Evolutionary conservation across 331 rosid genomes (phyloP).

Genomic region (Pyrus hybrid): DNA sequence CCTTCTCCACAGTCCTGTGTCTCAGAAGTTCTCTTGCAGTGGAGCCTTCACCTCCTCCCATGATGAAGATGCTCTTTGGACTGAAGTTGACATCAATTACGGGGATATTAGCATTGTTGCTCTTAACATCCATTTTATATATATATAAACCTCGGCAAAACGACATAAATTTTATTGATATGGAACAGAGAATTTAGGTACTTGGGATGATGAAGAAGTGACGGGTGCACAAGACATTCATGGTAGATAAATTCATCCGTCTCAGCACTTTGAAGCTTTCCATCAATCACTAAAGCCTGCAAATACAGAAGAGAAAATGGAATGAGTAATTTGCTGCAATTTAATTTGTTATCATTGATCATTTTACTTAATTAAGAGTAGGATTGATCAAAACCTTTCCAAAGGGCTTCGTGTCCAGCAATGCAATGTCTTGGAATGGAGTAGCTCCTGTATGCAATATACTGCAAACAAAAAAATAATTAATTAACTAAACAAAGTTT

Average conservation of each 20-base stretch:
- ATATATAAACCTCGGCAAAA: neutral
- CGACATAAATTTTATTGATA: neutral
- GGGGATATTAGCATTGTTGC: neutral
- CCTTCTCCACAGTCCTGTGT: conserved; percentile 73
- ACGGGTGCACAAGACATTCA: conserved; percentile 91
- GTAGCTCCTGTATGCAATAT: conserved; percentile 89
- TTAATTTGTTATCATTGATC: neutral
- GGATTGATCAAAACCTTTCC: conserved; percentile 55
- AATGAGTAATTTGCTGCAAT: neutral
- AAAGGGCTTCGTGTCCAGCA: conserved; percentile 92
- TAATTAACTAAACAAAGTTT: neutral
- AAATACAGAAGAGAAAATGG: neutral
- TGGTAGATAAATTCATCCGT: conserved; percentile 96
- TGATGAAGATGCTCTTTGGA: conserved; percentile 69
- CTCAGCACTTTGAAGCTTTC: conserved; percentile 98
- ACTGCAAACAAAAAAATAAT: conserved; percentile 31
- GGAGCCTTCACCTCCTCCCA: conserved; percentile 99
- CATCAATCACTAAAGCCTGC: conserved; percentile 91
- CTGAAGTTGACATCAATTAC: conserved; percentile 18
- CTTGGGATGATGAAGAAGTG: conserved; percentile 86
- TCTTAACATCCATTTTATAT: neutral
- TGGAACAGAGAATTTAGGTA: conserved; percentile 13
- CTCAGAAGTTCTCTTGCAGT: conserved; percentile 93
- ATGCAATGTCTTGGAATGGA: conserved; percentile 88
- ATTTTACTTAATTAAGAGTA: neutral